Percentiles rank a stretch among this genome's conserved stretches.
phyloP scores from a whole-genome alignment of 1,139 yeast genomes.

The Hyphopichia khmerensis region DNA sequence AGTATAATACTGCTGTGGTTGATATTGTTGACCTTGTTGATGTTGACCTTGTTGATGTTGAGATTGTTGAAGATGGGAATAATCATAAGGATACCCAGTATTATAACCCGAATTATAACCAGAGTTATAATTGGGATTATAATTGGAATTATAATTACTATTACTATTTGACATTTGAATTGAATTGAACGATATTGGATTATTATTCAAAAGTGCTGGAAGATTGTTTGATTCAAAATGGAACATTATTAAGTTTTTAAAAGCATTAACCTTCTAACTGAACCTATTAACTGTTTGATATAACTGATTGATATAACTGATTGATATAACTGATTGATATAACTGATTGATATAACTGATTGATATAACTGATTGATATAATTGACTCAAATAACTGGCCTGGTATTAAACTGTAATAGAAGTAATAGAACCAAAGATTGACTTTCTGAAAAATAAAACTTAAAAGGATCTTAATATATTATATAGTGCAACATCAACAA shows the following conservation, averaged over 20 bases:
- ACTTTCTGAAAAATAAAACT: too few relatives aligned
- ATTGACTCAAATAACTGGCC: too few relatives aligned
- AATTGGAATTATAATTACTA: neutral
- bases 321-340: too few relatives aligned
- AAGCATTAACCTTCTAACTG: too few relatives aligned
- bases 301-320: too few relatives aligned
- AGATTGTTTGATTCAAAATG: neutral
- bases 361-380: too few relatives aligned
- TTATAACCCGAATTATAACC: neutral
- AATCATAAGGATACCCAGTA: neutral
- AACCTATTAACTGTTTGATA: too few relatives aligned
- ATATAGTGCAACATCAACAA: too few relatives aligned
- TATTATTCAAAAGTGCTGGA: neutral
- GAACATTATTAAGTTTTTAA: neutral
- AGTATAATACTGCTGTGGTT: neutral
- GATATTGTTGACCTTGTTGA: neutral
- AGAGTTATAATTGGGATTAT: neutral
- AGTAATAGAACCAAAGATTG: too few relatives aligned
- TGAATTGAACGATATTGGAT: neutral
- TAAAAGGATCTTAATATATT: too few relatives aligned
- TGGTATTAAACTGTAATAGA: too few relatives aligned
- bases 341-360: too few relatives aligned
- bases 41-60: neutral
- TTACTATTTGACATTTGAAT: neutral
- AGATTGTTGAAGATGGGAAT: neutral